A percentile compares a stretch with the other conserved stretches of the same genome.
These are phyloP conservation scores for Colletotrichum endophyticum DNA, from an alignment of 2,329 filamentous ascomycete species.

Conservation along the genomic window DNA sequence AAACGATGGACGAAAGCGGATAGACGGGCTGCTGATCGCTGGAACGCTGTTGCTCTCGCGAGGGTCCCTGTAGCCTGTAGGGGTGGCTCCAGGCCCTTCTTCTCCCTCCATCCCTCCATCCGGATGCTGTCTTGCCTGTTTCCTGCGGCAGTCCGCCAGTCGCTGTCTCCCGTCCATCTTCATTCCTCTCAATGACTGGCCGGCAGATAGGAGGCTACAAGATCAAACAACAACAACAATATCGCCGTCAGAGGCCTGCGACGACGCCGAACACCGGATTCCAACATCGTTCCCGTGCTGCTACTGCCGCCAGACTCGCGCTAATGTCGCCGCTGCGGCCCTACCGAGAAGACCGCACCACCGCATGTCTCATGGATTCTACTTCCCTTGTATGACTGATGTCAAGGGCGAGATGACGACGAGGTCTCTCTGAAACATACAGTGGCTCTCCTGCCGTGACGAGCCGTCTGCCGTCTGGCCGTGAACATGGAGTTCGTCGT, in stretches of 20 bases:
- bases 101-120: neutral
- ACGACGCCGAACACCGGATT: neutral
- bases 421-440: neutral
- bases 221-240: neutral
- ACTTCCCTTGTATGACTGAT: neutral
- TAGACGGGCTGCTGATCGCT: conserved; percentile 15
- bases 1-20: conserved; percentile 18
- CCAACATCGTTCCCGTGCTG: neutral
- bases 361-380: neutral
- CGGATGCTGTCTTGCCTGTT: neutral
- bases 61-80: neutral
- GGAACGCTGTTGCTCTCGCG: neutral
- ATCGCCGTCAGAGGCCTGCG: neutral
- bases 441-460: neutral
- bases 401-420: neutral
- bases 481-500: neutral
- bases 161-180: neutral
- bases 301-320: neutral
- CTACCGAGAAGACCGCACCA: neutral
- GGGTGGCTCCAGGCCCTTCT: neutral
- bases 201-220: neutral
- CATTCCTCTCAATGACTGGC: neutral
- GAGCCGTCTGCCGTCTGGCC: neutral
- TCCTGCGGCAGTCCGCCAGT: neutral
- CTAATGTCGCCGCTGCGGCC: neutral